Evolutionary conservation across 2,329 filamentous ascomycete species (phyloP), one percentile per base, ranked within the genome.

Genomic region (Botryosphaeria dothidea): DNA sequence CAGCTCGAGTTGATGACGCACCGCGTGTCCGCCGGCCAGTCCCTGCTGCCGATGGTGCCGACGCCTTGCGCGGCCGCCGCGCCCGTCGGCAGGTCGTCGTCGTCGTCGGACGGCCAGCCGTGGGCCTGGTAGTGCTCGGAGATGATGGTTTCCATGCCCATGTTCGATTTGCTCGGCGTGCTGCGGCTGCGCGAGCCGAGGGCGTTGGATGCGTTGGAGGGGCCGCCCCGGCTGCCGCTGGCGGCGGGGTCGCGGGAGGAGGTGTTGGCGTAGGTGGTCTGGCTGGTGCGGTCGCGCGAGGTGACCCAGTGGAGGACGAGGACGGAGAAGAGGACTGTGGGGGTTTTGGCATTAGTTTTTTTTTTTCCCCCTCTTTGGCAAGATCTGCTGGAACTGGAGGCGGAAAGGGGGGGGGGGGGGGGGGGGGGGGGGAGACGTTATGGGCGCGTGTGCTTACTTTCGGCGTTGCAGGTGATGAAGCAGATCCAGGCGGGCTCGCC

Each of bases 401-500:
- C n/a, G n/a, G n/a, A n/a, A 19, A 27, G 21, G 46, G 17, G 15
- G 34, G 17, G 13, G n/a, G 13, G 23, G n/a, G n/a, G n/a, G n/a
- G n/a, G 27, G 34, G 19, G n/a, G n/a, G n/a, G n/a, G n/a, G n/a
- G n/a, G n/a, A n/a, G n/a, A n/a, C n/a, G n/a, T n/a, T n/a, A n/a
- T n/a, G n/a, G n/a, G n/a, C n/a, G n/a, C n/a, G n/a, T n/a, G n/a
- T n/a, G n/a, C 31, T 34, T 41, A 63, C 60, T 56, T 7, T 64
- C 61, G n/a, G 13, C 34, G 8, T 64, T 64, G 49, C 61, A 64
- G 11, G n/a, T 23, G 21, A 64, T 17, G 36, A 64, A 46, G 25
- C 61, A 64, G 17, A 64, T n/a, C 61, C 61, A 64, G 7, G 34
- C 61, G 17, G 61, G 46, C 25, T 64, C 61, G 34, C 61, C 61